phyloP scores from a whole-genome alignment of 2,329 filamentous ascomycete species.

The Fusarium sp. region DNA sequence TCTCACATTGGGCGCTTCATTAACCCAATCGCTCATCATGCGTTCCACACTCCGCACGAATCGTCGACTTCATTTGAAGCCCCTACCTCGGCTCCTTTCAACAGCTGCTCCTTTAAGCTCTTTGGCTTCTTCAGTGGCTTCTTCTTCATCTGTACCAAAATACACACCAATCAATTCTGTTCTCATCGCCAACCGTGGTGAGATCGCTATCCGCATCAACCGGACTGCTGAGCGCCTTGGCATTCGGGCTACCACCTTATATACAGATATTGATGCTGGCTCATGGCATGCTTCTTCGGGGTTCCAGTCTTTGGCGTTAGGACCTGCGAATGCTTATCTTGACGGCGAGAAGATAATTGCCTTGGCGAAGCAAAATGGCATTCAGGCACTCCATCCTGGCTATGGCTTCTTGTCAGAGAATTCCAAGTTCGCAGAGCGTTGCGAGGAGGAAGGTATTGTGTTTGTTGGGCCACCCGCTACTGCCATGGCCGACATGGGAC shows the following conservation, averaged over 20 bases:
- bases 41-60: constrained; percentile 65
- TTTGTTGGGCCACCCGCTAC: constrained; percentile 92
- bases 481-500: constrained; percentile 90
- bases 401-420: constrained; percentile 98
- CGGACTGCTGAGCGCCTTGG: constrained; percentile 89
- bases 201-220: constrained; percentile 94
- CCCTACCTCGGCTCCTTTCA: constrained; percentile 56
- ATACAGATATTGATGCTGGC: constrained; percentile 89
- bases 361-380: constrained; percentile 86
- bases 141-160: constrained; percentile 49
- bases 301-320: constrained; percentile 85
- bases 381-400: constrained; percentile 92
- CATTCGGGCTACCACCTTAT: constrained; percentile 93
- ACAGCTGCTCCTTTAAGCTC: constrained; percentile 51
- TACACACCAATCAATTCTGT: constrained; percentile 77
- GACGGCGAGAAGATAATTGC: constrained; percentile 93
- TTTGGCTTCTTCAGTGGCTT: constrained; percentile 50
- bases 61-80: constrained; percentile 62
- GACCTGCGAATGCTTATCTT: constrained; percentile 86
- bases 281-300: constrained; percentile 91
- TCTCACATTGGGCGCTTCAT: constrained; percentile 29
- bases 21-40: constrained; percentile 55
- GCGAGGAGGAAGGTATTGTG: constrained; percentile 87
- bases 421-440: constrained; percentile 87
- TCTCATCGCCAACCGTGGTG: constrained; percentile 95